Conservation (phyloP, 495 filamentous ascomycete species). For the Penicillium nucicola region DNA sequence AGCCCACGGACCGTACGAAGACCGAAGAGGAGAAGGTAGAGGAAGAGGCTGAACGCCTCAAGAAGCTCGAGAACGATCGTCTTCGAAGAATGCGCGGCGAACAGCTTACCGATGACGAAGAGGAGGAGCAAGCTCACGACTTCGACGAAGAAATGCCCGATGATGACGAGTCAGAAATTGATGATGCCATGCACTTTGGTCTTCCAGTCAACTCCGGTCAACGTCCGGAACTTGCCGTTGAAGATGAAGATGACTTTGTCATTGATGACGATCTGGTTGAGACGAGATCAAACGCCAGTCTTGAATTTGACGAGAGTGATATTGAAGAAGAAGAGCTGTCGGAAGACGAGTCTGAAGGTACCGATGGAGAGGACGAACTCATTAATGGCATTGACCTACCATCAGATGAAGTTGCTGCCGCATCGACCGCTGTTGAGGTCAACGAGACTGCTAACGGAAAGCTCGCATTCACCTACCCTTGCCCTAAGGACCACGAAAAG, state of each 20-base stretch:
- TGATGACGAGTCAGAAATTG: conserved; percentile 39
- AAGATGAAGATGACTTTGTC: conserved; percentile 90
- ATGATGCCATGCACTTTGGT: conserved; percentile 57
- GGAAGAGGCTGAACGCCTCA: conserved; percentile 70
- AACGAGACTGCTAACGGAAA: conserved; percentile 42
- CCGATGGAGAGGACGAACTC: conserved; percentile 45
- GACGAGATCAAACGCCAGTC: conserved; percentile 50
- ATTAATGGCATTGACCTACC: conserved; percentile 39
- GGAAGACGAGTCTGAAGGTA: conserved; percentile 50
- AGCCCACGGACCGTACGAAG: conserved; percentile 82
- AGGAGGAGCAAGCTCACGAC: conserved; percentile 46
- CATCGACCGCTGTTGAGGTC: conserved; percentile 23
- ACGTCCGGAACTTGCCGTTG: conserved; percentile 51
- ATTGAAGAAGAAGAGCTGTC: conserved; percentile 47
- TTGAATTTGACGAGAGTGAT: conserved; percentile 49
- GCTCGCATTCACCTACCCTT: conserved; percentile 78
- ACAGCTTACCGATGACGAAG: conserved; percentile 39
- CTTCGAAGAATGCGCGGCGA: conserved; percentile 46
- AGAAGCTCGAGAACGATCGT: conserved; percentile 76
- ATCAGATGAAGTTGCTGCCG: conserved; percentile 14
- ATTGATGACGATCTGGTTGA: conserved; percentile 83
- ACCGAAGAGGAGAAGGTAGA: conserved; percentile 83
- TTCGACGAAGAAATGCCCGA: conserved; percentile 34
- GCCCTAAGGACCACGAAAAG: conserved; percentile 72
- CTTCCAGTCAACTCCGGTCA: conserved; percentile 33